phyloP scores from a whole-genome alignment of 495 filamentous ascomycete genomes.

The Tuber umbilicatum region DNA sequence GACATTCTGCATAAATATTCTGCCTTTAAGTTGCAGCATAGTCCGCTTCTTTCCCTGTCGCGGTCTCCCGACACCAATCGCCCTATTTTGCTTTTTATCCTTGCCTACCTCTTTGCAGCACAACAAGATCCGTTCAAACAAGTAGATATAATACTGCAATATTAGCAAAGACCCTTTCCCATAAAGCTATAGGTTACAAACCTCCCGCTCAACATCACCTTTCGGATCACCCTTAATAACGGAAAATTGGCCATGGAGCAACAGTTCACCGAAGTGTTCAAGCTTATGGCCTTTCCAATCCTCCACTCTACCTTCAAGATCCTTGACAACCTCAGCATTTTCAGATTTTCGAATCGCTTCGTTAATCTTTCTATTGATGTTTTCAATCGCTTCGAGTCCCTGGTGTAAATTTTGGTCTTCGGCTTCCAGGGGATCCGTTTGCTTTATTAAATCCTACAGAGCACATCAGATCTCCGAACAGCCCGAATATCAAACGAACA shows the following conservation, averaged over 20 bases:
- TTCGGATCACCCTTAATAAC: conserved; percentile 77
- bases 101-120: conserved; percentile 94
- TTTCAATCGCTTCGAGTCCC: conserved; percentile 60
- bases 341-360: conserved; percentile 83
- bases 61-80: conserved; percentile 60
- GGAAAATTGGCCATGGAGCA: conserved; percentile 87
- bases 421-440: conserved; percentile 64
- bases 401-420: conserved; percentile 69
- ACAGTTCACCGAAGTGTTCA: conserved; percentile 78
- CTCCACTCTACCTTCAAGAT: conserved; percentile 77
- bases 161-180: conserved; percentile 20
- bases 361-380: conserved; percentile 74
- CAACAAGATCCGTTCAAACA: conserved; percentile 90
- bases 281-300: conserved; percentile 94
- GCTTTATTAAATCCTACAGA: conserved; percentile 72
- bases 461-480: conserved; percentile 6
- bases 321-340: conserved; percentile 67
- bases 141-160: conserved; percentile 86
- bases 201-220: conserved; percentile 78
- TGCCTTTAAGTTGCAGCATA: conserved; percentile 86
- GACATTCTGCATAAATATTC: conserved; percentile 99
- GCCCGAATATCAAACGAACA: neutral
- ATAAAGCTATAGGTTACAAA: conserved; percentile 46
- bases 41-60: conserved; percentile 66
- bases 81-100: conserved; percentile 66